Evolutionary conservation across 345 rosid genomes (phyloP).

Genomic region (Sonneratia caseolaris): DNA sequence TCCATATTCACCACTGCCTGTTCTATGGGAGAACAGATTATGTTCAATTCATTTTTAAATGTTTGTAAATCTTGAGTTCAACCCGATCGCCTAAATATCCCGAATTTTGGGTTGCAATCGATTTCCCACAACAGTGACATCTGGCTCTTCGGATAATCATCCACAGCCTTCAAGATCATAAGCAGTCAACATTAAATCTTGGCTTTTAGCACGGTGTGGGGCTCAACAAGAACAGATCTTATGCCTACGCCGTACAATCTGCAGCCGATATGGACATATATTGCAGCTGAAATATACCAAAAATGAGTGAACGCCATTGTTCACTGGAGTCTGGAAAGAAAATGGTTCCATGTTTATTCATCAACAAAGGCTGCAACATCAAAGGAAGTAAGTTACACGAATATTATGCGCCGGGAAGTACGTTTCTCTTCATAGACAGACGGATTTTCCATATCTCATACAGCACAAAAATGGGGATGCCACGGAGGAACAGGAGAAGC

Average conservation of each 20-base stretch:
- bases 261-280: too few species aligned
- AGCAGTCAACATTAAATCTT: background rate
- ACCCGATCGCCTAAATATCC: too few species aligned
- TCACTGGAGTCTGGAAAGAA: background rate
- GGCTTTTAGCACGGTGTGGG: background rate
- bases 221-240: background rate
- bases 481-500: background rate
- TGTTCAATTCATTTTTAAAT: too few species aligned
- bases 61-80: too few species aligned
- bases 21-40: too few species aligned
- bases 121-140: background rate
- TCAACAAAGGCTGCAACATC: too few species aligned
- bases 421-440: too few species aligned
- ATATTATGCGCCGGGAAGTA: background rate
- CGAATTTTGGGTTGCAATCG: too few species aligned
- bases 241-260: background rate
- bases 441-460: background rate
- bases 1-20: too few species aligned
- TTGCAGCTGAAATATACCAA: too few species aligned
- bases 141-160: background rate
- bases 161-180: background rate
- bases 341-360: too few species aligned
- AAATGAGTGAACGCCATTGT: background rate
- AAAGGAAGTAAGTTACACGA: background rate
- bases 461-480: background rate